These are phyloP conservation scores for Earliella scabrosa DNA, from an alignment of 1,284 basidiomycete genomes.

Conservation along the genomic window DNA sequence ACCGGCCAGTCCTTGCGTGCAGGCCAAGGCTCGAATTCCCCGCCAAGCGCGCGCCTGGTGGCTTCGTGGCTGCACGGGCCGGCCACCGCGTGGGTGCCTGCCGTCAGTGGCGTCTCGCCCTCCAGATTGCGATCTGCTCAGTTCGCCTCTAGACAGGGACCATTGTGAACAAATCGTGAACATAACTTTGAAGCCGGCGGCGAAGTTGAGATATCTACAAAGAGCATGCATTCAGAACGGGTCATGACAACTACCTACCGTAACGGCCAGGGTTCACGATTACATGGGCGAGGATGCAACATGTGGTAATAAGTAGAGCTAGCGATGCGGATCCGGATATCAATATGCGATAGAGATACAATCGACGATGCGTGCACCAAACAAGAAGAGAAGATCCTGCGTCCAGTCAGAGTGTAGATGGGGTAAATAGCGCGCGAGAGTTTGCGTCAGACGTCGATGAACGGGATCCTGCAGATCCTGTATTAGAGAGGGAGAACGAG, in stretches of 20 bases:
- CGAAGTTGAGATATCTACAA: conserved; percentile 13
- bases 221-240: conserved; percentile 22
- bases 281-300: conserved; percentile 28
- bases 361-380: conserved; percentile 23
- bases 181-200: neutral
- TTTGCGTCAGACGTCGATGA: neutral
- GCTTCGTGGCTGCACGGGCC: no score
- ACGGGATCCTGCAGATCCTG: no score
- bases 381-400: conserved; percentile 16
- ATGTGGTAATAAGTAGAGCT: conserved; percentile 26
- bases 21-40: no score
- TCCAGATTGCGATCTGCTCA: no score
- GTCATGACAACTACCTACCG: conserved; percentile 26
- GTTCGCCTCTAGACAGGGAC: no score
- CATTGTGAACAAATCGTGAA: no score
- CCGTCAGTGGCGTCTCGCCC: no score
- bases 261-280: conserved; percentile 19
- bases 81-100: no score
- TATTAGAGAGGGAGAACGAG: neutral
- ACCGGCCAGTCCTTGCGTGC: no score
- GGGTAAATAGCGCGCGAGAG: neutral
- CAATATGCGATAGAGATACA: conserved; percentile 30
- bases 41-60: no score
- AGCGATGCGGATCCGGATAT: conserved; percentile 25
- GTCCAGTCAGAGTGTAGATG: conserved; percentile 11